Evolutionary conservation across 2,329 filamentous ascomycete species (phyloP).

Genomic region (Xylariaceae sp.): DNA sequence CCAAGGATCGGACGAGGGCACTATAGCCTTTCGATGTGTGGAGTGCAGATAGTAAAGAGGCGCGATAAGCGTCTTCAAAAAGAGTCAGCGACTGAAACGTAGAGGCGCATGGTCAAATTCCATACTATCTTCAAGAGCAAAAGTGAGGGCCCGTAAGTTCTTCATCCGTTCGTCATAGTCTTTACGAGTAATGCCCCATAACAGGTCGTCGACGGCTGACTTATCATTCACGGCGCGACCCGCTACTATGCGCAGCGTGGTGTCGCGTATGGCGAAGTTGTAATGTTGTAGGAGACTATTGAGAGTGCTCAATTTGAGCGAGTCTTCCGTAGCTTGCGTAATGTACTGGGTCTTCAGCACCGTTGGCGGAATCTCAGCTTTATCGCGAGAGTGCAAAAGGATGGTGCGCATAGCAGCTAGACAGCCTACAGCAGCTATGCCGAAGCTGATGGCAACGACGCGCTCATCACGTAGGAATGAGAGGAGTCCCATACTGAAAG

Average conservation of each 20-base stretch:
- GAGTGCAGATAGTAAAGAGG: constrained; percentile 42
- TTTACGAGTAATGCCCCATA: constrained; percentile 56
- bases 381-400: constrained; percentile 57
- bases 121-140: constrained; percentile 49
- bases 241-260: constrained; percentile 57
- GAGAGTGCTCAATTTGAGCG: constrained; percentile 62
- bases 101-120: not conserved
- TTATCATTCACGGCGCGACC: constrained; percentile 57
- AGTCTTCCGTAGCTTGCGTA: constrained; percentile 70
- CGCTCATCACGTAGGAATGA: constrained; percentile 47
- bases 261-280: constrained; percentile 68
- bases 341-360: constrained; percentile 69
- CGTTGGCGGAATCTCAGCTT: constrained; percentile 61
- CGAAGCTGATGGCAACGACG: constrained; percentile 50
- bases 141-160: constrained; percentile 52
- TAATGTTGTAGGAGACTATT: constrained; percentile 65
- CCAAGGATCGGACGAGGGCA: constrained; percentile 57
- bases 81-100: constrained; percentile 5
- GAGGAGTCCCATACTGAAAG: constrained; percentile 38
- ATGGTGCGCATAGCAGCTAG: constrained; percentile 54
- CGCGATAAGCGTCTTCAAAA: constrained; percentile 31
- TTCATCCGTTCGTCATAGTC: constrained; percentile 56
- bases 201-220: constrained; percentile 45
- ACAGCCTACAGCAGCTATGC: constrained; percentile 56
- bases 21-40: constrained; percentile 49